Conservation (phyloP, 176 grass and related monocot species). For the Zea mays region Zm-B73-REFERENCE-NAM-5.0 NC_050103.1:35548001-35548500, state of each 20-base stretch:
- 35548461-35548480: slow-evolving; percentile 26
- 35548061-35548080: slow-evolving; percentile 12
- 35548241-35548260: no score
- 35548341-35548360: no score
- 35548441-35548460: no score
- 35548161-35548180: slow-evolving; percentile 10
- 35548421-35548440: no score
- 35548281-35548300: no score
- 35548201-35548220: slow-evolving; percentile 15
- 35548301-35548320: no score
- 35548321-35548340: no score
- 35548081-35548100: not conserved
- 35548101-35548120: not conserved
- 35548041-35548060: slow-evolving; percentile 10
- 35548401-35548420: no score
- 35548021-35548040: not conserved
- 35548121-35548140: not conserved
- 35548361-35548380: no score
- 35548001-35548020: not conserved
- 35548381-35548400: no score
- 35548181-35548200: not conserved
- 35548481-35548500: slow-evolving; percentile 7
- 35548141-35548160: slow-evolving; percentile 3
- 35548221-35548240: not conserved
- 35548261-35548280: no score